These are phyloP conservation scores for Nyssa sinensis DNA, from an alignment of 148 eudicot species.

Conservation along the genomic window DNA sequence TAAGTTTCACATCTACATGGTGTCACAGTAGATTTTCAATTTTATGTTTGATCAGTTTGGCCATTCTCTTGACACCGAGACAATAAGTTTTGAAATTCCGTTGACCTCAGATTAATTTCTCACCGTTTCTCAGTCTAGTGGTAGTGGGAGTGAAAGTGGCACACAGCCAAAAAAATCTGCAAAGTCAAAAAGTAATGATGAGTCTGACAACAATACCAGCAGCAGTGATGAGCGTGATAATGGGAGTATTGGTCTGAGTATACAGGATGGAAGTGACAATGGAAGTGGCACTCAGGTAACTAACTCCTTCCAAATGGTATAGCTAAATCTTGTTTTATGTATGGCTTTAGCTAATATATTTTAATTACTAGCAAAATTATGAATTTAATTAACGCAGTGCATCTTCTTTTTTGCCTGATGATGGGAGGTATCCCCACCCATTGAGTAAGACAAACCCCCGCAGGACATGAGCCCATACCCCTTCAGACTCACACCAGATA, in stretches of 20 bases:
- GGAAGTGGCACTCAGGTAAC: slow-evolving; percentile 32
- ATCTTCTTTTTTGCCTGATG: no score
- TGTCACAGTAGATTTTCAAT: background rate
- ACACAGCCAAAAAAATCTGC: slow-evolving; percentile 11
- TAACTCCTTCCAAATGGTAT: background rate
- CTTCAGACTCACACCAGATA: no score
- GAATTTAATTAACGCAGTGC: background rate
- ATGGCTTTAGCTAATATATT: background rate
- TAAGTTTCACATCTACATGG: background rate
- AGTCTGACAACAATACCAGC: slow-evolving; percentile 11
- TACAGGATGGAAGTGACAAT: slow-evolving; percentile 19
- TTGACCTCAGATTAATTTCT: slow-evolving; percentile 5
- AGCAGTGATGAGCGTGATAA: slow-evolving; percentile 18
- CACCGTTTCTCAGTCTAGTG: slow-evolving; percentile 21
- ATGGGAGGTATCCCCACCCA: no score
- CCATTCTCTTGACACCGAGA: background rate
- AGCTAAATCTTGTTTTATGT: background rate
- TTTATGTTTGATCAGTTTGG: background rate
- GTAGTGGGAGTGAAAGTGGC: slow-evolving; percentile 28
- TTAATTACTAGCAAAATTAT: background rate
- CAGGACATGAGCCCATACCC: no score
- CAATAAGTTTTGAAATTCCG: background rate
- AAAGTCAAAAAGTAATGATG: slow-evolving; percentile 5
- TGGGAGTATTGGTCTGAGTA: slow-evolving; percentile 6
- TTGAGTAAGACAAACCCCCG: no score